Percentiles rank a stretch among this genome's conserved stretches.
Conservation (phyloP, 2,329 filamentous ascomycete genomes). For the Penicillium sp. region DNA sequence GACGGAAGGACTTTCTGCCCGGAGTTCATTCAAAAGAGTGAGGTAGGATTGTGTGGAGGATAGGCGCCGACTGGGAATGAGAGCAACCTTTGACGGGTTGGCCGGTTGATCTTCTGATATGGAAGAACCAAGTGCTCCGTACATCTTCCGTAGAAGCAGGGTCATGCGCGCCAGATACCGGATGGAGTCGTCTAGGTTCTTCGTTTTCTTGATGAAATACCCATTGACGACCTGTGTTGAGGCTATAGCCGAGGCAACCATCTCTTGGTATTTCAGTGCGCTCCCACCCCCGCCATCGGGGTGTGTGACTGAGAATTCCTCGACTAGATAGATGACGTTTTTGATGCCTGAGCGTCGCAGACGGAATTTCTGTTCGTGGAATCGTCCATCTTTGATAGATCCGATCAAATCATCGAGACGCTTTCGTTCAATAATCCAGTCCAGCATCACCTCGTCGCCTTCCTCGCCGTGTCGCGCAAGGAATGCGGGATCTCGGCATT, state of each 20-base stretch:
- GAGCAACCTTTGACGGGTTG: slow-evolving; percentile 19
- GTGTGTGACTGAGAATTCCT: slow-evolving; percentile 63
- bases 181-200: slow-evolving; percentile 72
- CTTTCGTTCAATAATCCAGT: slow-evolving; percentile 78
- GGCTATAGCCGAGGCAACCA: slow-evolving; percentile 67
- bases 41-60: slow-evolving; percentile 65
- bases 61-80: slow-evolving; percentile 60
- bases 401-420: slow-evolving; percentile 72
- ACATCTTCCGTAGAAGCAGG: slow-evolving; percentile 59
- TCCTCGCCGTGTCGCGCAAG: slow-evolving; percentile 54
- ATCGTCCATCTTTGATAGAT: slow-evolving; percentile 77
- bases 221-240: slow-evolving; percentile 73
- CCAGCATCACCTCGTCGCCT: slow-evolving; percentile 65
- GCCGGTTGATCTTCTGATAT: slow-evolving; percentile 2
- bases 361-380: slow-evolving; percentile 80
- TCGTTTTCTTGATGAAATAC: slow-evolving; percentile 72
- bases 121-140: slow-evolving; percentile 35
- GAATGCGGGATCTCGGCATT: slow-evolving; percentile 57
- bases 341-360: slow-evolving; percentile 66
- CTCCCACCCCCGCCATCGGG: slow-evolving; percentile 41
- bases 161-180: slow-evolving; percentile 71
- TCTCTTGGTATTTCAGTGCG: slow-evolving; percentile 56
- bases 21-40: slow-evolving; percentile 57
- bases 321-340: slow-evolving; percentile 73
- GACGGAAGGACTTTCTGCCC: slow-evolving; percentile 44